phyloP scores from a whole-genome alignment of 1,139 yeast genomes.

The Yamadazyma friedrichii region DNA sequence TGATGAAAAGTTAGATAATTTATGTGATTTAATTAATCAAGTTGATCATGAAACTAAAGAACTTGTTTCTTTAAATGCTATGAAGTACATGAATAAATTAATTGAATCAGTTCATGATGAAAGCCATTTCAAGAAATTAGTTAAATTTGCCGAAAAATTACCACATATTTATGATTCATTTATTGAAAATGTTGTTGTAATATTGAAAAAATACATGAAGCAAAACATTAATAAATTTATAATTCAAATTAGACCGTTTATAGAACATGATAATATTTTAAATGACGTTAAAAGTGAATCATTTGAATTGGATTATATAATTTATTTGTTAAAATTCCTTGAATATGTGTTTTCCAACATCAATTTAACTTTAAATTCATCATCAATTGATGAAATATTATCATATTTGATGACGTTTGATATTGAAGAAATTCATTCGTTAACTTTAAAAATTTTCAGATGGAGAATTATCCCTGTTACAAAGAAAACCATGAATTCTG shows the following conservation, averaged over 20 bases:
- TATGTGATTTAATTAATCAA: conserved; percentile 35
- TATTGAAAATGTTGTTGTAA: conserved; percentile 13
- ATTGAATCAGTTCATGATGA: conserved; percentile 10
- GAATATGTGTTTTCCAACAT: conserved; percentile 12
- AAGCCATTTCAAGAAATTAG: conserved; percentile 15
- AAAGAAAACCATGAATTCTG: conserved; percentile 19
- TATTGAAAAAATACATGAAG: conserved; percentile 16
- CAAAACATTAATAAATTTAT: conserved; percentile 21
- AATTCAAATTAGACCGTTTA: conserved; percentile 16
- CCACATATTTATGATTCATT: conserved; percentile 20
- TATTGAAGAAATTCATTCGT: conserved; percentile 30
- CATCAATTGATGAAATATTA: conserved; percentile 11
- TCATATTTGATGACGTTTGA: conserved; percentile 14
- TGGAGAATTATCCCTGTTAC: conserved; percentile 46
- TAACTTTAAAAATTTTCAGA: conserved; percentile 39
- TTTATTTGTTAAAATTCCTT: conserved; percentile 13
- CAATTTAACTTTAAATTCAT: conserved; percentile 3
- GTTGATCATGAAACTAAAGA: conserved; percentile 21
- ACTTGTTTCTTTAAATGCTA: conserved; percentile 22
- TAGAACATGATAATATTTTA: conserved; percentile 4
- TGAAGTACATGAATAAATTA: conserved; percentile 17
- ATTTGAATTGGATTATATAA: conserved; percentile 11
- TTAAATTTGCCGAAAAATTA: conserved; percentile 18
- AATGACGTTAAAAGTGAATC: conserved; percentile 3
- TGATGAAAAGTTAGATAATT: conserved; percentile 17